Percentiles rank a stretch among this genome's conserved stretches.
Conservation (phyloP, 1,284 basidiomycete genomes). For the Mycena sp. region DNA sequence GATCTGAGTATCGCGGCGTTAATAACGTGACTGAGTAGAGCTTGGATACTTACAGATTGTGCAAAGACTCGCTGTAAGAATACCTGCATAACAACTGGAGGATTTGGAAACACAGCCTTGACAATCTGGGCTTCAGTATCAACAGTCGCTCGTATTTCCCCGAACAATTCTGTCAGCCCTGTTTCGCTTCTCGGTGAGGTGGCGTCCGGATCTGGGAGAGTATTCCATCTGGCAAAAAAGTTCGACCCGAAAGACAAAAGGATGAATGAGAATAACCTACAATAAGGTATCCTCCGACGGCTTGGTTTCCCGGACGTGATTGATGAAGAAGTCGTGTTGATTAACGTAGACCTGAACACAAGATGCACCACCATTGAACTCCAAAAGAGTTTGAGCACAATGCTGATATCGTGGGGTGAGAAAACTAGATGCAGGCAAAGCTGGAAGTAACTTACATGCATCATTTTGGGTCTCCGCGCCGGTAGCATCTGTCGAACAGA, state of each 20-base stretch:
- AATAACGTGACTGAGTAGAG: slow-evolving; percentile 12
- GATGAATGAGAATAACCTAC: slow-evolving; percentile 52
- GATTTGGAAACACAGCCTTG: slow-evolving; percentile 98
- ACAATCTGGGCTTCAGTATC: slow-evolving; percentile 98
- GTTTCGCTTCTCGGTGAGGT: slow-evolving; percentile 84
- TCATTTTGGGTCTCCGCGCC: slow-evolving; percentile 99
- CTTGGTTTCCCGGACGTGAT: slow-evolving; percentile 75
- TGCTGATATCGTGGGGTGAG: slow-evolving; percentile 63
- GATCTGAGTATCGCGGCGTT: slow-evolving; percentile 62
- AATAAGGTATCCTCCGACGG: slow-evolving; percentile 66
- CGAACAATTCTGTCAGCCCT: slow-evolving; percentile 84
- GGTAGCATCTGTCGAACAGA: slow-evolving; percentile 94
- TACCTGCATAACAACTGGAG: slow-evolving; percentile 98
- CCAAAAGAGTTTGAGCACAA: slow-evolving; percentile 95
- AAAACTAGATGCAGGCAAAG: slow-evolving; percentile 22
- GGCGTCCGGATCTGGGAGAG: slow-evolving; percentile 82
- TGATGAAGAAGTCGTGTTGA: slow-evolving; percentile 99
- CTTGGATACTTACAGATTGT: slow-evolving; percentile 71
- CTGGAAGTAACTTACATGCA: slow-evolving; percentile 79
- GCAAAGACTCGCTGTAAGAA: slow-evolving; percentile 98
- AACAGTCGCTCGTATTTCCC: slow-evolving; percentile 91
- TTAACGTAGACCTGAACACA: slow-evolving; percentile 99
- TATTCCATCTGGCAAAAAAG: slow-evolving; percentile 73
- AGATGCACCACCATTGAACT: slow-evolving; percentile 97
- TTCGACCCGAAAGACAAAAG: slow-evolving; percentile 12